A percentile compares a stretch with the other conserved stretches of the same genome.
Conservation (phyloP, 164 flowering plant species). For the Brasenia schreberi region DNA sequence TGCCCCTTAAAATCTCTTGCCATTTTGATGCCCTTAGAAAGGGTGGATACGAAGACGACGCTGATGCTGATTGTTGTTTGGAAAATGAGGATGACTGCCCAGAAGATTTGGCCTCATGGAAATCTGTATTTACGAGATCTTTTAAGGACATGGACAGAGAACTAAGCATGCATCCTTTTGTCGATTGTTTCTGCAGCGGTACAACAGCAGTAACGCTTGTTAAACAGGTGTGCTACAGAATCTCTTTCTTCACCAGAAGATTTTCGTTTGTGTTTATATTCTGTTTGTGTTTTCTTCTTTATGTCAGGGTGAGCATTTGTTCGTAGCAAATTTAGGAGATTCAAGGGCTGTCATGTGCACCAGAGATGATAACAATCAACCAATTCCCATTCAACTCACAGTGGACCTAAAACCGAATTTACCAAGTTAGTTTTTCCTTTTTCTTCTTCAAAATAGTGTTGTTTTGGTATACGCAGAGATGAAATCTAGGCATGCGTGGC, state of each 20-base stretch:
- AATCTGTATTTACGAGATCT: conserved; percentile 27
- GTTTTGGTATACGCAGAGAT: neutral
- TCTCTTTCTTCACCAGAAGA: neutral
- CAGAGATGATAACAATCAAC: conserved; percentile 27
- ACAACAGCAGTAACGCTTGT: conserved; percentile 51
- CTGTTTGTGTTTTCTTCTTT: neutral
- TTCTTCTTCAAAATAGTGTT: too few species aligned
- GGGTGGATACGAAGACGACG: conserved; percentile 5
- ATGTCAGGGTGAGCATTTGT: conserved; percentile 44
- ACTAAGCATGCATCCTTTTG: conserved; percentile 18
- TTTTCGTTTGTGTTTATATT: neutral
- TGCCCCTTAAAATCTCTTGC: conserved; percentile 44
- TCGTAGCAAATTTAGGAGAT: conserved; percentile 77
- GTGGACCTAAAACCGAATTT: conserved; percentile 69
- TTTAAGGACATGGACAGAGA: conserved; percentile 56
- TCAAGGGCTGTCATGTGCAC: conserved; percentile 74
- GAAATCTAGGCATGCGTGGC: neutral
- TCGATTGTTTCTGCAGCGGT: conserved; percentile 56
- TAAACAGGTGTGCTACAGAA: conserved; percentile 32
- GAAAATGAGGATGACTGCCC: neutral
- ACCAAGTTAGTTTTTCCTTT: conserved; percentile 24
- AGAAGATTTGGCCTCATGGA: conserved; percentile 25
- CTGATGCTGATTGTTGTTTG: neutral
- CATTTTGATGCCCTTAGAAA: conserved; percentile 2
- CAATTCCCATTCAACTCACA: conserved; percentile 57